Base-by-base conservation (phyloP, 2,329 filamentous ascomycete genomes). In the Paraphaeosphaeria sporulosa region DNA sequence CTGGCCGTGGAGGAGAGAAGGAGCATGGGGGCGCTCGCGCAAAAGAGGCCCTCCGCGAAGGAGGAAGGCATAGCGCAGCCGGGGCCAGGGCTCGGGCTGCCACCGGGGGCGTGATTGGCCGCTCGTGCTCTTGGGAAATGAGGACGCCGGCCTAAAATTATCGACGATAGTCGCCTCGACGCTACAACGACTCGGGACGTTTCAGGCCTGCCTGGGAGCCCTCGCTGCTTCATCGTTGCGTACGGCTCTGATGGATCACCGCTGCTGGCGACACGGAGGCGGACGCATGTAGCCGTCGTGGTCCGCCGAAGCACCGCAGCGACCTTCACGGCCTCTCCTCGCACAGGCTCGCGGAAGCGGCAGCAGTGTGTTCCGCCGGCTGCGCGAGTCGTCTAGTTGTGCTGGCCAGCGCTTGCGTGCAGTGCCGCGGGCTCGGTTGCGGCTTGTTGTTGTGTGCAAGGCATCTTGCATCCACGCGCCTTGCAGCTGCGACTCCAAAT, bases 91-190 rank as follows among this genome's bases (percentile, higher is more conserved):
- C 32, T 17, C 15, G 51, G 54, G 51, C 56, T 38, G 57, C 44
- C 21, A 42, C 21, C 21, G 23, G 51, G 36, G 10, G 32, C 34
- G 13, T 71, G 64, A 74, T 75, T 76, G 71, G 73, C 34, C 23
- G 55, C 40, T 49, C 66, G 59, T 59, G 66, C 58, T 57, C 19
- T 44, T 55, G 62, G 61, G 69, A 75, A 71, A 74, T 73, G 69
- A 73, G 65, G 55, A 57, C 61, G 58, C 59, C 59, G 59, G 63
- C 61, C 71, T 69, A 71, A 70, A 71, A 69, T 71, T 71, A 72
- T 71, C 67, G 53, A 42, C 53, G 27, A 55, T 27, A 46, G 38
- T 52, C 38, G 48, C 47, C 55, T 43, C 48, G 55, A 34, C 36
- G 3, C 54, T 56, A 32, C 43, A 38, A 54, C 36, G 38, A 15